Evolutionary conservation across 148 eudicot species (phyloP), one percentile per base, ranked within the genome.

Genomic region (Diospyros lotus): DNA sequence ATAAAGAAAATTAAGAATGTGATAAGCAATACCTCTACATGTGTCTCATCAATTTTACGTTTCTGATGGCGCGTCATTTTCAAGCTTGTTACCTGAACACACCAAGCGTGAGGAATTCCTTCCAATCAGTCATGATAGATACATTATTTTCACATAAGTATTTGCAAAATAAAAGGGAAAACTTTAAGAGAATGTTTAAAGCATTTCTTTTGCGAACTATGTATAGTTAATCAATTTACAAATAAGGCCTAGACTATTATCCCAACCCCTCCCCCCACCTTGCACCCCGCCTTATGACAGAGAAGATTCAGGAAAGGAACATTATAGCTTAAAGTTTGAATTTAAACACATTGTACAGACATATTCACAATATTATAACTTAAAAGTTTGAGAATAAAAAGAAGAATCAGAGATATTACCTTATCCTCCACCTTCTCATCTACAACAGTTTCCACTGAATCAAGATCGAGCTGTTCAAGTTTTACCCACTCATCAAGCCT

Each of bases 31-130:
- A 94, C 97, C 97, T 94, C 98, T 9, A 92, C 94, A 82, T 92
- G 98, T 71, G 90, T 90, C 84, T 94, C 98, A 50, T 94, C 97
- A 72, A 94, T 94, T 86, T 94, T 94, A 28, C 98, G 97, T 70
- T 92, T 94, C 81, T 94, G 98, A 81, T 94, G 98, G 56, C 98
- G 91, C 17, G 98, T 94, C 98, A 94, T 94, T 82, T 94, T 94
- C 91, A 94, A 86, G 83, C 91, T 89, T 39, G 98, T 88, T 45
- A 90, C 97, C 98, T 94, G 75, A 60, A 74, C 78, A 66, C 55
- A 58, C 46, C 17, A 17, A 64, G 55, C 13, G 62, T 67, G 66
- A 85, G 62, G 41, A 70, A 69, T 56, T 44, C 38, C 13, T 58
- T 44, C 4, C 51, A 68, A 12, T 56, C 38, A 45, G 53, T 9